A percentile compares a stretch with the other conserved stretches of the same genome.
phyloP scores from a whole-genome alignment of 2,329 filamentous ascomycete species.

The Teratosphaeria epicoccoides region DNA sequence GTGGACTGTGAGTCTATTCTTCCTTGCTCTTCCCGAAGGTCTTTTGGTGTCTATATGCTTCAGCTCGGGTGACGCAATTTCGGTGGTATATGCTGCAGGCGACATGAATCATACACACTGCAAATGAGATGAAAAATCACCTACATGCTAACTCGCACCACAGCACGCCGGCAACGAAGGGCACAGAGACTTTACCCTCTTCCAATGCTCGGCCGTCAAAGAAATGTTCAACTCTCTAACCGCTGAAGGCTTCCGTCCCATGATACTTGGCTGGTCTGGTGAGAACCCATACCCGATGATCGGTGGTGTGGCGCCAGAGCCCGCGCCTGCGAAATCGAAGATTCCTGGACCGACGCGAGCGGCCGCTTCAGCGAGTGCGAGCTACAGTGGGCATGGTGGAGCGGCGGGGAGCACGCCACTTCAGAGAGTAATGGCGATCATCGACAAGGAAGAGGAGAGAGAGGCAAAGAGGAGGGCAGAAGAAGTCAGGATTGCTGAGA shows the following conservation, averaged over 20 bases:
- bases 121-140: not conserved
- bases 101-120: not conserved
- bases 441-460: conserved; percentile 21
- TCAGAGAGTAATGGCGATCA: conserved; percentile 25
- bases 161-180: conserved; percentile 24
- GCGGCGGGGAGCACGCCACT: conserved; percentile 16
- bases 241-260: conserved; percentile 21
- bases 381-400: conserved; percentile 18
- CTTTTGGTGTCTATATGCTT: not conserved
- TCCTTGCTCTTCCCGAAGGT: not conserved
- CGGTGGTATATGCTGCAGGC: not conserved
- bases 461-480: conserved; percentile 20
- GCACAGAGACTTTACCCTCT: conserved; percentile 21
- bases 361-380: conserved; percentile 18
- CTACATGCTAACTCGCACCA: not conserved
- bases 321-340: conserved; percentile 12
- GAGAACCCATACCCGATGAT: conserved; percentile 28
- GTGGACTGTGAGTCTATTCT: conserved; percentile 12
- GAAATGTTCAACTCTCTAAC: conserved; percentile 25
- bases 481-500: conserved; percentile 14
- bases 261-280: conserved; percentile 22
- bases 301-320: conserved; percentile 21
- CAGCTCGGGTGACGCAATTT: not conserved
- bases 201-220: conserved; percentile 20
- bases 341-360: conserved; percentile 3